Evolutionary conservation across 2,329 filamentous ascomycete genomes (phyloP), one percentile per base, ranked within the genome.

Genomic region (Dactylellina sp.): DNA sequence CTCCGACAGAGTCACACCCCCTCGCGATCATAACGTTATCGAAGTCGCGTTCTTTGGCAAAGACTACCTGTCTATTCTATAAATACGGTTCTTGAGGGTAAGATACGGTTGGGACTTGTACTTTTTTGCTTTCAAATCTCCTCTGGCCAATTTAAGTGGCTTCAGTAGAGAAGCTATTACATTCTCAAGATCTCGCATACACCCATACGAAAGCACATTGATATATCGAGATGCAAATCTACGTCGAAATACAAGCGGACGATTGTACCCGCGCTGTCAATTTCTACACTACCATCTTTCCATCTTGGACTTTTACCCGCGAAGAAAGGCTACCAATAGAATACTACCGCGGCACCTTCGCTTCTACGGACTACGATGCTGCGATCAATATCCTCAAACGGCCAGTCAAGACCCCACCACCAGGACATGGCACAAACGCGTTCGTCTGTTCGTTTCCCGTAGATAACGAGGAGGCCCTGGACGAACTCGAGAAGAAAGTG

Each of bases 241-340:
- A 74, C 61, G 37, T 74, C 9, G 70, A 74, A 61, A 66, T 74
- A 47, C 70, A 74, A 57, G 70, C 61, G 18, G 49, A 59, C 20
- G 40, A 66, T 40, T 60, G 55, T 55, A 12, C 55, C 47, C 70
- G 70, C 39, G 80, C 84, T 0, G 79, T 93, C 32, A 93, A 91
- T 0, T 87, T 92, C 78, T 88, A 91, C 61, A 90, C 90, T 0
- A 80, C 93, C 25, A 81, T 90, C 9, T 80, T 86, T n/a, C 78
- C 70, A 3, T 39, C 53, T 24, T 74, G 70, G 70, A 42, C 47
- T 16, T 74, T 74, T 42, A 39, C 46, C 53, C 50, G 20, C 32
- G 59, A 56, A n/a, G 20, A 28, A 6, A 37, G 32, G 11, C 53
- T 74, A 7, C 70, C 70, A 22, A 74, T 74, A 14, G 55, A 55